Percentiles rank a stretch among this genome's conserved stretches.
Evolutionary conservation across 768 basidiomycete species (phyloP).

Genomic region (Lactarius evosmus): DNA sequence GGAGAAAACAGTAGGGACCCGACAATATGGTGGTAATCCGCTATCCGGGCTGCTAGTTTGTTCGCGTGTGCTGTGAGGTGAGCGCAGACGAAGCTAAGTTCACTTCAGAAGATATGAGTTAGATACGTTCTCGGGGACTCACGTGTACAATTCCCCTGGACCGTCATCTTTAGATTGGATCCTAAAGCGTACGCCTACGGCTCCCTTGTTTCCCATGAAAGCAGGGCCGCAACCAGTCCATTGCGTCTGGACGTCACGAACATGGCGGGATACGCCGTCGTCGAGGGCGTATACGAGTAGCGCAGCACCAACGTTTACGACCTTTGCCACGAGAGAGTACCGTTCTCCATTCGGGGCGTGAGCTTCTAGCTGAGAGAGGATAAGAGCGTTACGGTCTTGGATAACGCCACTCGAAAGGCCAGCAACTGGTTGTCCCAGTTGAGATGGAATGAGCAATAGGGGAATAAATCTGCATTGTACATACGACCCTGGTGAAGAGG

Average conservation of each 20-base stretch:
- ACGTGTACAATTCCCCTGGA: slow-evolving; percentile 82
- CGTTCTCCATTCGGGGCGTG: slow-evolving; percentile 68
- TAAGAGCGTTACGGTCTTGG: slow-evolving; percentile 63
- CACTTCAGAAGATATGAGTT: slow-evolving; percentile 8
- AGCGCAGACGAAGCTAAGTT: slow-evolving; percentile 78
- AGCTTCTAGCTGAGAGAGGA: slow-evolving; percentile 68
- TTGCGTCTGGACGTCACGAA: slow-evolving; percentile 64
- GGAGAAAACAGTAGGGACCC: slow-evolving; percentile 74
- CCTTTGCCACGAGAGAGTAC: slow-evolving; percentile 74
- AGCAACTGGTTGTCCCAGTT: slow-evolving; percentile 49
- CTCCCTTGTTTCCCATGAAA: slow-evolving; percentile 94
- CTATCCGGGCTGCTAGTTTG: slow-evolving; percentile 61
- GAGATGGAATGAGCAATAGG: slow-evolving; percentile 17
- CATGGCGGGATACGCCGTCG: slow-evolving; percentile 54
- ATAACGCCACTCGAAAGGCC: slow-evolving; percentile 73
- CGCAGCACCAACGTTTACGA: slow-evolving; percentile 84
- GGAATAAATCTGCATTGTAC: slow-evolving; percentile 2
- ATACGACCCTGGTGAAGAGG: slow-evolving; percentile 83
- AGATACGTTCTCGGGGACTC: slow-evolving; percentile 36
- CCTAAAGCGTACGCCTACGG: slow-evolving; percentile 83
- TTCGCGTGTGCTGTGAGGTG: slow-evolving; percentile 84
- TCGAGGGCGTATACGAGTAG: slow-evolving; percentile 84
- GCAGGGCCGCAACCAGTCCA: slow-evolving; percentile 72
- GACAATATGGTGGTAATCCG: slow-evolving; percentile 81
- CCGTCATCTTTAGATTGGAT: slow-evolving; percentile 53